A percentile compares a stretch with the other conserved stretches of the same genome.
Evolutionary conservation across 2,329 filamentous ascomycete species (phyloP).

Genomic region (Cladosporium sp.): DNA sequence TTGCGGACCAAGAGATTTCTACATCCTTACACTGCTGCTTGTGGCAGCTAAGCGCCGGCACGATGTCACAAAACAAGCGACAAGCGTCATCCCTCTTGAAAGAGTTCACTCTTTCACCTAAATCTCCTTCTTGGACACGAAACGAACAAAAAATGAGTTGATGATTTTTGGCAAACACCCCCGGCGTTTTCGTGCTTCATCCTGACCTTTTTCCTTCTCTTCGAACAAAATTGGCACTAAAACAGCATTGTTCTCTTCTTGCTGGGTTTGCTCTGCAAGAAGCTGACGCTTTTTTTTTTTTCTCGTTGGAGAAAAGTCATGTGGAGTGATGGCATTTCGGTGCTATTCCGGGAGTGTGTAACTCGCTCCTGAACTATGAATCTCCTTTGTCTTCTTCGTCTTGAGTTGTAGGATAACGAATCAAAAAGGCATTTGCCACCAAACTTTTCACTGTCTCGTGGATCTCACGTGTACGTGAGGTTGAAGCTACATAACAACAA

Average conservation of each 20-base stretch:
- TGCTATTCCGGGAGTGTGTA: neutral
- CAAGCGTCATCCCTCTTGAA: neutral
- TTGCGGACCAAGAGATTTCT: too few species aligned
- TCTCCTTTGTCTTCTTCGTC: neutral
- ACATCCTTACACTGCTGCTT: too few species aligned
- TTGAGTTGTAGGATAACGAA: constrained; percentile 13
- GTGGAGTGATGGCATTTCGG: neutral
- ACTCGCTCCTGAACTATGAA: neutral
- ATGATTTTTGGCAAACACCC: neutral
- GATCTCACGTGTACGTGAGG: too few species aligned
- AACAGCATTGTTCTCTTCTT: neutral
- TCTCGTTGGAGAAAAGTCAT: neutral
- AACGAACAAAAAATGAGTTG: constrained; percentile 2
- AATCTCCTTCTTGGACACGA: neutral
- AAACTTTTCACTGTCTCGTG: neutral
- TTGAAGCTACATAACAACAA: too few species aligned
- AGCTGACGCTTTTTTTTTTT: neutral
- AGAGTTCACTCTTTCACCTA: neutral
- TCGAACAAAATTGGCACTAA: neutral
- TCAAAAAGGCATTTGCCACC: constrained; percentile 11
- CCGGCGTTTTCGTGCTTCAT: neutral
- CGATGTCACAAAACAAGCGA: neutral
- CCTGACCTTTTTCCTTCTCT: neutral
- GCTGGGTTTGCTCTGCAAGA: neutral
- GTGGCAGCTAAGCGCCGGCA: neutral